Percentiles rank a stretch among this genome's conserved stretches.
phyloP scores from a whole-genome alignment of 352 stramenopile genomes.

The Aphanomyces euteiches region DNA sequence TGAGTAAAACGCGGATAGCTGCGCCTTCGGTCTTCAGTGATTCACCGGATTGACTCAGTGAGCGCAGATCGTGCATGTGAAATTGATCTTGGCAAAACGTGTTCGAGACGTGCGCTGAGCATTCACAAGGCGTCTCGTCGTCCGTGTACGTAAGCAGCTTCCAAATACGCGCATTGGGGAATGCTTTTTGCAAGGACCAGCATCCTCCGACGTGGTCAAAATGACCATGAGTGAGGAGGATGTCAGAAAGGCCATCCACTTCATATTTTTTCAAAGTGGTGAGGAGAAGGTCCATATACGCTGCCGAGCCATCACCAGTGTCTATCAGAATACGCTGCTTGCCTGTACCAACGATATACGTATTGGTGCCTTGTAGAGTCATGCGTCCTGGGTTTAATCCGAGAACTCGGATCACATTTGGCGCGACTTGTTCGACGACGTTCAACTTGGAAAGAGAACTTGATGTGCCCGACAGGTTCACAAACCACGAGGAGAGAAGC shows the following conservation, averaged over 20 bases:
- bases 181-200: constrained; percentile 47
- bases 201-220: constrained; percentile 86
- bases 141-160: constrained; percentile 44
- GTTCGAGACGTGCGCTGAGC: constrained; percentile 21
- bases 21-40: constrained; percentile 21
- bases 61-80: constrained; percentile 14
- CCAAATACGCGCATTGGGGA: constrained; percentile 56
- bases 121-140: neutral
- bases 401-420: constrained; percentile 63
- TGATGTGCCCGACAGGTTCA: neutral
- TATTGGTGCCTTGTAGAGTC: constrained; percentile 88
- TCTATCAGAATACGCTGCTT: constrained; percentile 67
- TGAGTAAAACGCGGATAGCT: constrained; percentile 58
- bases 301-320: constrained; percentile 63
- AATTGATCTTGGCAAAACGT: constrained; percentile 3
- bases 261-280: constrained; percentile 40
- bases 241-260: constrained; percentile 55
- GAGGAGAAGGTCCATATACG: constrained; percentile 48
- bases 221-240: constrained; percentile 88
- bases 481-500: neutral
- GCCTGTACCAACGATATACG: constrained; percentile 81
- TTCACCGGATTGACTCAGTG: neutral
- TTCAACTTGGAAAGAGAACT: constrained; percentile 17
- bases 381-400: constrained; percentile 84
- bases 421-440: constrained; percentile 43